Percentiles rank a stretch among this genome's conserved stretches.
phyloP scores from a whole-genome alignment of 2,329 filamentous ascomycete genomes.

The Verticillium zaregamsianum region DNA sequence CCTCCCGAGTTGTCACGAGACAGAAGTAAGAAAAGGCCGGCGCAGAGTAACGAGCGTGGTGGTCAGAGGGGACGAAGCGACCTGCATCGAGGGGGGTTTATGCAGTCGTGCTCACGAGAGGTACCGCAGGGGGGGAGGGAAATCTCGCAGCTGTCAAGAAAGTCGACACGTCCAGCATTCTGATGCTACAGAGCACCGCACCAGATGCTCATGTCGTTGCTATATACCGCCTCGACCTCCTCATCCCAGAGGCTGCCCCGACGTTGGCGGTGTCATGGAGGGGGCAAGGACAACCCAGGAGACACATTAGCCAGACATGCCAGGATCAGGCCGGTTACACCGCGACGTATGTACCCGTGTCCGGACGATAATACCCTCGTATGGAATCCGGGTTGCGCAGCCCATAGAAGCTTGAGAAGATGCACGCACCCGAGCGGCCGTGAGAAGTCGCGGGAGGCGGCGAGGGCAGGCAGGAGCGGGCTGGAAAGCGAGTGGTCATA shows the following conservation, averaged over 20 bases:
- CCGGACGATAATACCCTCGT: constrained; percentile 31
- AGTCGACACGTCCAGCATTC: neutral
- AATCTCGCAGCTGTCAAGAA: neutral
- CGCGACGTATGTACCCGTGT: constrained; percentile 21
- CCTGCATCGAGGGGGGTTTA: neutral
- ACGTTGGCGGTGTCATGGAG: neutral
- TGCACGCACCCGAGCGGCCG: constrained; percentile 10
- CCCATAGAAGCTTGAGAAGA: constrained; percentile 6
- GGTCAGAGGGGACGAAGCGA: neutral
- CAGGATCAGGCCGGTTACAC: constrained; percentile 14
- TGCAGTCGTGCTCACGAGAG: neutral
- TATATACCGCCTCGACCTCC: constrained; percentile 5
- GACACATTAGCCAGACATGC: neutral
- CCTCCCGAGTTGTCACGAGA: neutral
- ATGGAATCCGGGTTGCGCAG: constrained; percentile 17
- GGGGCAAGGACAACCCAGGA: neutral
- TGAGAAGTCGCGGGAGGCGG: neutral
- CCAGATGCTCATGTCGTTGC: neutral
- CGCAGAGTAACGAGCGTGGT: neutral
- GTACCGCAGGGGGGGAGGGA: neutral
- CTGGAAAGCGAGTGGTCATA: neutral
- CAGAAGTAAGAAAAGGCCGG: neutral
- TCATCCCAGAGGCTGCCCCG: neutral
- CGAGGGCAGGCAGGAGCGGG: neutral
- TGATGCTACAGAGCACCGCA: neutral